Evolutionary conservation across 176 grass and related monocot genomes (phyloP).

Genomic region (Thinopyrum elongatum): DNA sequence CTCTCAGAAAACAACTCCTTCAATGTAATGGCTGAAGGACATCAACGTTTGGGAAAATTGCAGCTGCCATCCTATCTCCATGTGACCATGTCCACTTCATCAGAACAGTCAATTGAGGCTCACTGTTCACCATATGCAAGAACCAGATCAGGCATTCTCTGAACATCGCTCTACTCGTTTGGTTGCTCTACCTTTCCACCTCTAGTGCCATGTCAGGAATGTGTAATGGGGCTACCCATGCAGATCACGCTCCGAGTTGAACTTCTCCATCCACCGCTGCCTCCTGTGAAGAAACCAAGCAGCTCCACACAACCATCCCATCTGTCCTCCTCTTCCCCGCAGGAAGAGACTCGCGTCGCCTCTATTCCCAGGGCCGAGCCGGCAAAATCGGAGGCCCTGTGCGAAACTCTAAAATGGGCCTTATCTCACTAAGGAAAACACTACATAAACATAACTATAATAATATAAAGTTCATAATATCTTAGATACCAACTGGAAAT

Average conservation of each 20-base stretch:
- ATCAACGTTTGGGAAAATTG: constrained; percentile 39
- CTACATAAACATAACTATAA: too few species aligned
- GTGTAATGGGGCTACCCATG: constrained; percentile 68
- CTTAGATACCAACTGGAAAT: too few species aligned
- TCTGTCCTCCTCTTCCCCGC: too few species aligned
- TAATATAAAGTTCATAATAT: too few species aligned
- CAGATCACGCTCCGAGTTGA: constrained; percentile 46
- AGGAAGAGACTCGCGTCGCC: too few species aligned
- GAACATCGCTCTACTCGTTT: constrained; percentile 74
- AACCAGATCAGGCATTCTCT: constrained; percentile 62
- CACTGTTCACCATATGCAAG: constrained; percentile 46
- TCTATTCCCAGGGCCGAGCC: too few species aligned
- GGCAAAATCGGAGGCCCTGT: too few species aligned
- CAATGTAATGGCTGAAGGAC: constrained; percentile 43
- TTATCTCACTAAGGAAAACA: too few species aligned
- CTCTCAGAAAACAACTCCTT: constrained; percentile 32
- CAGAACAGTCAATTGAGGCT: constrained; percentile 53
- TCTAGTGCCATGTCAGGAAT: constrained; percentile 56
- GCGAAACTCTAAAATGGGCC: too few species aligned
- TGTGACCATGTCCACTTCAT: constrained; percentile 35
- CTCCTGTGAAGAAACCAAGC: constrained; percentile 41
- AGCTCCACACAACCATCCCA: neutral
- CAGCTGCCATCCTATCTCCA: constrained; percentile 34
- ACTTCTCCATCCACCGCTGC: constrained; percentile 45
- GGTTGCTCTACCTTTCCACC: constrained; percentile 63